These are phyloP conservation scores for Echinochloa phyllopogon DNA, from an alignment of 176 grass and related monocot species.

Conservation along the genomic window DNA sequence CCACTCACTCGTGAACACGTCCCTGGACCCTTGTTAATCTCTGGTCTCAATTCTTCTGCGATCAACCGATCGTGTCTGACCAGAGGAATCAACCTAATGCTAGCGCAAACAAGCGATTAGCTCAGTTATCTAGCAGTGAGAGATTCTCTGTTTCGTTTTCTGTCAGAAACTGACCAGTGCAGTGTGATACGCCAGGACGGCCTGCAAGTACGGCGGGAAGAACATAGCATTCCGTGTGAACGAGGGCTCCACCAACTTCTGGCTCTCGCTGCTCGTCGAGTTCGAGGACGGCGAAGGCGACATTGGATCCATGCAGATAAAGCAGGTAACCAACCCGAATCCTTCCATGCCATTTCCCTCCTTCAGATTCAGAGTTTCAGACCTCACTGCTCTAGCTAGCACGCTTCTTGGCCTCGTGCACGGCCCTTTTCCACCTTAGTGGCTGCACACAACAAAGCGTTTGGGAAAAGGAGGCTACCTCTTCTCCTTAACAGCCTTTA, in stretches of 20 bases:
- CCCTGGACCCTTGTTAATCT: too few relatives aligned
- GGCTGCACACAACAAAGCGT: neutral
- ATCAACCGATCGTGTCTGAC: too few relatives aligned
- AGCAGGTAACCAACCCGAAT: conserved; percentile 57
- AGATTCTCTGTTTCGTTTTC: neutral
- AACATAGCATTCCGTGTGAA: conserved; percentile 94
- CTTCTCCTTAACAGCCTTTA: conserved; percentile 7
- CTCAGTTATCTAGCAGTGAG: neutral
- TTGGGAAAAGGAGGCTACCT: neutral
- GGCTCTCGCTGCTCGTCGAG: conserved; percentile 93
- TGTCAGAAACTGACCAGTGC: conserved; percentile 27
- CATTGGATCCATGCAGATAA: conserved; percentile 94
- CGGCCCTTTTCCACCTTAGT: neutral
- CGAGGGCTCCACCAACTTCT: conserved; percentile 89
- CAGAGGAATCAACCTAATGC: neutral
- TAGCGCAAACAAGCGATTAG: neutral
- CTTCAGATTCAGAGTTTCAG: neutral
- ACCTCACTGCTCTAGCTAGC: neutral
- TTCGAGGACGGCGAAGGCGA: conserved; percentile 95
- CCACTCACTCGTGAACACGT: too few relatives aligned
- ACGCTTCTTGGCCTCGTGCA: neutral
- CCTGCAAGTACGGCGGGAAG: conserved; percentile 86
- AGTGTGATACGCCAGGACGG: conserved; percentile 55
- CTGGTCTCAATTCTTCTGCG: too few relatives aligned
- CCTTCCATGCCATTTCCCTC: neutral